A percentile compares a stretch with the other conserved stretches of the same genome.
These are phyloP conservation scores for Gracilariopsis chorda DNA, from an alignment of 23 red algal species.

Conservation along the genomic window DNA sequence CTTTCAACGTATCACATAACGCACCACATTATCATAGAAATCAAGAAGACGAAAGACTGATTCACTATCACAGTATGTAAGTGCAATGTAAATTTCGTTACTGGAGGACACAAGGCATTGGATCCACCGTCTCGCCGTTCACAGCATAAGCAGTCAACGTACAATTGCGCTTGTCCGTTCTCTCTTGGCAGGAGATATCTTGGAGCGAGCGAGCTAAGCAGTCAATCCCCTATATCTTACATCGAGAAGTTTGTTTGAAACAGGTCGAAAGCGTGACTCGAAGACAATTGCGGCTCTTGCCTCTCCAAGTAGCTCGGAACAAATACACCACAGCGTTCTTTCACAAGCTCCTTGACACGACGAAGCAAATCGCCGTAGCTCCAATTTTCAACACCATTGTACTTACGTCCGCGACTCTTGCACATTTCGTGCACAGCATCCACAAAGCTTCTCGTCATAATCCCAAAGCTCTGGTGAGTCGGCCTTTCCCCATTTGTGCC, in stretches of 20 bases:
- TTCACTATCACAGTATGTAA: too few relatives aligned
- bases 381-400: constrained; percentile 51
- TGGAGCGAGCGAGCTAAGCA: too few relatives aligned
- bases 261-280: constrained; percentile 43
- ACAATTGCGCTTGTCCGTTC: too few relatives aligned
- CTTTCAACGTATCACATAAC: too few relatives aligned
- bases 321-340: constrained; percentile 10
- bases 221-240: too few relatives aligned
- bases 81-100: too few relatives aligned
- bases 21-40: too few relatives aligned
- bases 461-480: background rate
- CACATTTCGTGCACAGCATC: constrained; percentile 56
- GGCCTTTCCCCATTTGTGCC: background rate
- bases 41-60: too few relatives aligned
- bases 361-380: constrained; percentile 34
- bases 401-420: background rate
- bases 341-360: constrained; percentile 28
- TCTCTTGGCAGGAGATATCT: too few relatives aligned
- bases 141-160: too few relatives aligned
- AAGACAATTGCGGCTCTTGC: constrained; percentile 55
- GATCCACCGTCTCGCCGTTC: too few relatives aligned
- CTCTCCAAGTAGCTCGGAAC: constrained; percentile 26
- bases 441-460: constrained; percentile 56
- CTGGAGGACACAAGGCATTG: too few relatives aligned
- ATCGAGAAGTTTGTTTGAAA: constrained; percentile 20